Conservation (phyloP, 257 asterid species). For the Eustoma russellianum region DNA sequence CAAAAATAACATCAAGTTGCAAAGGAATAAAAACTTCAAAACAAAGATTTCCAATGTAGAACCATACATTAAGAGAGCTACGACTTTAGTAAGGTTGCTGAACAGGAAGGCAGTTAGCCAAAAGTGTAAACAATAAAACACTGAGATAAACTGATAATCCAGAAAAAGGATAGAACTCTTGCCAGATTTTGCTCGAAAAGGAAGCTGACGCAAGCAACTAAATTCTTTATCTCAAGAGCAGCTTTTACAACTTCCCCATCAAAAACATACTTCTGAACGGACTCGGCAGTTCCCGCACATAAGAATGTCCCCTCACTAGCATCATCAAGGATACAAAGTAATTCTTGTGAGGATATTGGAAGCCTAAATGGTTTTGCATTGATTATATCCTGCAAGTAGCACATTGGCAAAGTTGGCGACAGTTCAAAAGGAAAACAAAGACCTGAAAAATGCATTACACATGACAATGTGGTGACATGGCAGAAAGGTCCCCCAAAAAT, state of each 20-base stretch:
- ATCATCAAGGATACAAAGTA: conserved; percentile 80
- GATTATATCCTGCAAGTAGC: conserved; percentile 61
- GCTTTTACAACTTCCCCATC: conserved; percentile 56
- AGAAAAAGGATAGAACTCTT: conserved; percentile 8
- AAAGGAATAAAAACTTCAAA: too few species aligned
- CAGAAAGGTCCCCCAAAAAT: too few species aligned
- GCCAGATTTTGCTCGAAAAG: conserved; percentile 86
- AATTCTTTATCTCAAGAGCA: conserved; percentile 67
- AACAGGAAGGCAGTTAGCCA: too few species aligned
- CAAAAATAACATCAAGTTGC: too few species aligned
- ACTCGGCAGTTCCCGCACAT: conserved; percentile 84
- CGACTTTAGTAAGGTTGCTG: too few species aligned
- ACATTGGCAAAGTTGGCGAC: conserved; percentile 6
- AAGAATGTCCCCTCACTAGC: conserved; percentile 92
- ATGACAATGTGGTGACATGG: background rate
- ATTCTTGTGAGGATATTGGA: conserved; percentile 63
- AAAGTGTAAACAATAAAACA: too few species aligned
- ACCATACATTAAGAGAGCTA: too few species aligned
- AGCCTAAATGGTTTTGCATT: conserved; percentile 53
- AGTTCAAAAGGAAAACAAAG: conserved; percentile 1
- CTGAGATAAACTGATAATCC: background rate
- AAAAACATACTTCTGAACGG: conserved; percentile 61
- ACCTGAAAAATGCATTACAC: conserved; percentile 7
- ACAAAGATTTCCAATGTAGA: too few species aligned
- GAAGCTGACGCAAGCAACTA: conserved; percentile 75